Conservation (phyloP, 768 basidiomycete species). For the Xerocomus brunneocitrinus region DNA sequence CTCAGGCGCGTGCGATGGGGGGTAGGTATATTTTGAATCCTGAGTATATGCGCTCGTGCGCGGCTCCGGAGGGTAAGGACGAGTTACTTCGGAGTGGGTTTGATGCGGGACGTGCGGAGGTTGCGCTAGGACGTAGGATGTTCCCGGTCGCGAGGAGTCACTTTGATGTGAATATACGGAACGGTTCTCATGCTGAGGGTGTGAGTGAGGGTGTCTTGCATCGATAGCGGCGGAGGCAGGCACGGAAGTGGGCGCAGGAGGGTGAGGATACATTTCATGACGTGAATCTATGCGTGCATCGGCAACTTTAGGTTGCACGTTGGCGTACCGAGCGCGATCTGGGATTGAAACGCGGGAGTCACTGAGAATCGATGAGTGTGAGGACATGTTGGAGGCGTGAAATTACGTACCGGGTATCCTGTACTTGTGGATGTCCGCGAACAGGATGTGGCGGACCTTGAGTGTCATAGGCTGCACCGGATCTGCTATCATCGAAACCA, state of each 20-base stretch:
- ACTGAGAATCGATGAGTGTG: conserved; percentile 13
- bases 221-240: conserved; percentile 17
- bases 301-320: conserved; percentile 13
- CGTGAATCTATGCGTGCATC: conserved; percentile 26
- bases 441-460: conserved; percentile 11
- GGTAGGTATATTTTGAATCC: conserved; percentile 20
- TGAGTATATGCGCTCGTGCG: conserved; percentile 23
- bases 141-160: conserved; percentile 17
- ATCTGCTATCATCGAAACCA: conserved; percentile 20
- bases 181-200: conserved; percentile 21
- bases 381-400: neutral
- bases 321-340: conserved; percentile 23
- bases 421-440: conserved; percentile 18
- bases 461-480: conserved; percentile 14
- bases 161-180: conserved; percentile 16
- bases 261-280: conserved; percentile 23
- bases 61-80: conserved; percentile 14
- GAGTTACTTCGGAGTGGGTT: conserved; percentile 15
- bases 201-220: conserved; percentile 19
- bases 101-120: conserved; percentile 9
- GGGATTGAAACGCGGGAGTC: conserved; percentile 19
- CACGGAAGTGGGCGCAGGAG: conserved; percentile 9
- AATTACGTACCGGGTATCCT: conserved; percentile 23
- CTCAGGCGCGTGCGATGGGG: conserved; percentile 18
- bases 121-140: conserved; percentile 19